Evolutionary conservation across 352 stramenopile genomes (phyloP).

Genomic region (Phytophthora foliorum): DNA sequence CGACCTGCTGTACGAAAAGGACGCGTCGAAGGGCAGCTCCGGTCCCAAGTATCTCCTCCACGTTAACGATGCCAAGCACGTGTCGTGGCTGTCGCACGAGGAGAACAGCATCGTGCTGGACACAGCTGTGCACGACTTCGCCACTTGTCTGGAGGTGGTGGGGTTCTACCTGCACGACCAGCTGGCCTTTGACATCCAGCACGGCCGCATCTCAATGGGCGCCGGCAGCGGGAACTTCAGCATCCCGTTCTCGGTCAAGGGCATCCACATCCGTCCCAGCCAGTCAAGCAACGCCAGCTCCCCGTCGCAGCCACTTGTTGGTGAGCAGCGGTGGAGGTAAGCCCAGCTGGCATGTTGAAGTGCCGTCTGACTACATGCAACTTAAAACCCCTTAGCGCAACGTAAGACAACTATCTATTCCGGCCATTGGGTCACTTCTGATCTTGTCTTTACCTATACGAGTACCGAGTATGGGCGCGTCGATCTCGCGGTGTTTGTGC

Average conservation of each 20-base stretch:
- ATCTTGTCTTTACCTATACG: constrained; percentile 11
- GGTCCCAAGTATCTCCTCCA: constrained; percentile 52
- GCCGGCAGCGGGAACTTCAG: constrained; percentile 72
- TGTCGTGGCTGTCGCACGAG: constrained; percentile 69
- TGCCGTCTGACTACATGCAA: constrained; percentile 29
- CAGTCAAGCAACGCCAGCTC: constrained; percentile 9
- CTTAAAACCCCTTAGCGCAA: constrained; percentile 23
- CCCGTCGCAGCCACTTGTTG: constrained; percentile 11
- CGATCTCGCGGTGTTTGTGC: constrained; percentile 64
- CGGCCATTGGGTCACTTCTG: constrained; percentile 5
- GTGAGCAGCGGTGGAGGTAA: neutral
- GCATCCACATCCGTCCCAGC: constrained; percentile 73
- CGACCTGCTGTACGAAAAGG: constrained; percentile 71
- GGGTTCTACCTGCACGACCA: constrained; percentile 71
- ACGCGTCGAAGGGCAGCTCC: constrained; percentile 4
- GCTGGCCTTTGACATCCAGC: constrained; percentile 74
- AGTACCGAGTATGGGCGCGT: constrained; percentile 55
- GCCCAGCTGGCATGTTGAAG: constrained; percentile 18
- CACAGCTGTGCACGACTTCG: constrained; percentile 65
- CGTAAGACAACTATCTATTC: constrained; percentile 15
- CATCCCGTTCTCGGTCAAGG: constrained; percentile 73
- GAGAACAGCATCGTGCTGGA: constrained; percentile 73
- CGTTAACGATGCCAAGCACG: constrained; percentile 58
- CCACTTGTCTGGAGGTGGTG: constrained; percentile 72
- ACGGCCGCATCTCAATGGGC: constrained; percentile 65